These are phyloP conservation scores for Rhizopogon vinicolor DNA, from an alignment of 768 basidiomycete species.

Conservation along the genomic window DNA sequence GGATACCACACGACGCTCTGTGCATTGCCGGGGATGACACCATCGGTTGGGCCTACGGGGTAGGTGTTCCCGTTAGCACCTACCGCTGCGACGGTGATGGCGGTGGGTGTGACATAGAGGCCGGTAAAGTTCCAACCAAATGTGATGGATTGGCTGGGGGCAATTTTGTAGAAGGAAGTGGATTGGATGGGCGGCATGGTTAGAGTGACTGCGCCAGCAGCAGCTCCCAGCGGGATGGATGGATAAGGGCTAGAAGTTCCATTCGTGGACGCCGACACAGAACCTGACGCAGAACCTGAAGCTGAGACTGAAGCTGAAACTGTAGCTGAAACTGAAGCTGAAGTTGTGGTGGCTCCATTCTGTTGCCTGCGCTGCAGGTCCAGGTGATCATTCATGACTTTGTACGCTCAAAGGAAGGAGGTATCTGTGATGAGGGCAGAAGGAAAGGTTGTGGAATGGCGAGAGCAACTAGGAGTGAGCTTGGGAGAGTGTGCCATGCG, in stretches of 20 bases:
- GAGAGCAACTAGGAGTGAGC: not conserved
- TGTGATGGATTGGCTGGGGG: slow-evolving; percentile 47
- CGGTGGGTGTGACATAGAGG: slow-evolving; percentile 44
- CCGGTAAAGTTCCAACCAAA: slow-evolving; percentile 76
- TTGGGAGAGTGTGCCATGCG: slow-evolving; percentile 2
- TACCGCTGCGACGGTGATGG: slow-evolving; percentile 59
- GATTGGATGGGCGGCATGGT: slow-evolving; percentile 56
- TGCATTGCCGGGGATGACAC: slow-evolving; percentile 46
- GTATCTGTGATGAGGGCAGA: not conserved
- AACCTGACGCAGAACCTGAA: slow-evolving; percentile 13
- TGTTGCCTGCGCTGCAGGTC: slow-evolving; percentile 23
- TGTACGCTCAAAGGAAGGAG: not conserved
- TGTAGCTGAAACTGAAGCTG: slow-evolving; percentile 12
- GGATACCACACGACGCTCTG: slow-evolving; percentile 57
- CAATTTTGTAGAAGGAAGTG: slow-evolving; percentile 66
- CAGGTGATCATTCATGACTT: slow-evolving; percentile 6
- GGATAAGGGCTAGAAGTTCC: slow-evolving; percentile 29
- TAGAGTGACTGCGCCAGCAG: slow-evolving; percentile 49
- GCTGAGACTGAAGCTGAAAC: not conserved
- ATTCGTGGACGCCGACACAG: slow-evolving; percentile 18
- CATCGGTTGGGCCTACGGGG: slow-evolving; percentile 54
- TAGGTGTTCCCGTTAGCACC: slow-evolving; percentile 69
- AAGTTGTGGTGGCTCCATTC: not conserved
- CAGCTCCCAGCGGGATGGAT: slow-evolving; percentile 43
- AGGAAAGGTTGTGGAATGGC: not conserved